Evolutionary conservation across 805 yeast species (phyloP), one percentile per base, ranked within the genome.

Genomic region (Metschnikowia lachancei): DNA sequence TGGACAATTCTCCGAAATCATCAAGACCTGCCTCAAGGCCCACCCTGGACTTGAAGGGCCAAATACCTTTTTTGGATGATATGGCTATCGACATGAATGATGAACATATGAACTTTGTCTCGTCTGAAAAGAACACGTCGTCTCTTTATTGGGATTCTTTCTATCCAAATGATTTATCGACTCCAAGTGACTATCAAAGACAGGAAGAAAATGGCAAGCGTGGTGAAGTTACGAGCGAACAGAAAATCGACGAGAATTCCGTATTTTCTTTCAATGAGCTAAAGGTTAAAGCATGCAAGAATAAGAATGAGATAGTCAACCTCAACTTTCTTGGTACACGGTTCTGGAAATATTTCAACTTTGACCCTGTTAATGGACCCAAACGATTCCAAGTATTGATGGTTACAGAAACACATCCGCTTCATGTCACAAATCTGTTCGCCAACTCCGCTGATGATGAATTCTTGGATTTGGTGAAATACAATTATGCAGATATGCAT

Each of bases 311-410:
- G 47, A 75, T 69, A 29, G 69, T 76, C 35, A 80, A 74, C 59
- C 73, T 74, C 54, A 67, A 70, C 43, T 59, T 63, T 7, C 67
- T 73, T 28, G 80, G 78, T 39, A 61, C 76, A 14, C 62, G 64
- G 48, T 77, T 76, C 56, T 83, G 84, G 90, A 80, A 70, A 54
- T 65, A 73, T 36, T 58, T 86, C 54, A 77, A 79, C 47, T 70
- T 85, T 41, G 74, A 75, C 36, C 87, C 92, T 0, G 55, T 76
- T 7, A 60, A 62, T 19, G 75, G 74, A 1, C 62, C 66, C 1
- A 83, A 84, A 50, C 67, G 77, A 47, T 76, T 83, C 48, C 77
- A 76, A 45, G 62, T 81, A 7, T 51, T 85, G 8, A 56, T 83
- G 49, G 56, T 86, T 1, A 54, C 68, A 2, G 75, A 72, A 50